These are phyloP conservation scores for Kluyveromyces aestuarii DNA, from an alignment of 805 yeast genomes.

Conservation along the genomic window DNA sequence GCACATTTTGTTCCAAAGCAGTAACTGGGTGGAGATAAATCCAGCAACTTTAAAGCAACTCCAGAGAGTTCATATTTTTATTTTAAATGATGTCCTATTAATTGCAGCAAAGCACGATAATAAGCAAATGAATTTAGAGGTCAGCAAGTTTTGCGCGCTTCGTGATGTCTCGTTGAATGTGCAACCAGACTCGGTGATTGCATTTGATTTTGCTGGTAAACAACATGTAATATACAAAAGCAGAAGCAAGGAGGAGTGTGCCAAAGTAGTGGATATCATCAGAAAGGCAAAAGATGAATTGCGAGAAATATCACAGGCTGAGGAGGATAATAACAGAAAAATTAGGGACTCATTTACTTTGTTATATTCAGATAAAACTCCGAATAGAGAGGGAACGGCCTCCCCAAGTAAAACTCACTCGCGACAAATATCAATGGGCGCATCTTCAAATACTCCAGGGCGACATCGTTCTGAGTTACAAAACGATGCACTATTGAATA, in stretches of 20 bases:
- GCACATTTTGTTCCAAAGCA: conserved; percentile 70
- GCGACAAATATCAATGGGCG: conserved; percentile 8
- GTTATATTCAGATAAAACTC: conserved; percentile 29
- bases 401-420: conserved; percentile 31
- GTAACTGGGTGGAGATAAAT: conserved; percentile 80
- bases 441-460: not conserved
- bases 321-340: conserved; percentile 35
- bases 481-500: conserved; percentile 24
- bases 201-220: conserved; percentile 12
- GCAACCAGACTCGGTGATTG: conserved; percentile 14
- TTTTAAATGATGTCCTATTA: conserved; percentile 68
- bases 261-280: conserved; percentile 43
- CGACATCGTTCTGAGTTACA: not conserved
- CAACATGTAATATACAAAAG: conserved; percentile 16
- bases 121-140: conserved; percentile 37
- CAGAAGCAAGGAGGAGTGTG: conserved; percentile 17
- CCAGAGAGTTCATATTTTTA: conserved; percentile 64
- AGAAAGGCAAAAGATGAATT: conserved; percentile 55
- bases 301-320: conserved; percentile 45
- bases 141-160: conserved; percentile 74
- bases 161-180: conserved; percentile 44
- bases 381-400: conserved; percentile 19
- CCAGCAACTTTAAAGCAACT: conserved; percentile 77
- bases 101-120: conserved; percentile 53
- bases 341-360: conserved; percentile 37